These are phyloP conservation scores for Fraxinus albicans DNA, from an alignment of 305 asterid species.

Conservation along the genomic window DNA sequence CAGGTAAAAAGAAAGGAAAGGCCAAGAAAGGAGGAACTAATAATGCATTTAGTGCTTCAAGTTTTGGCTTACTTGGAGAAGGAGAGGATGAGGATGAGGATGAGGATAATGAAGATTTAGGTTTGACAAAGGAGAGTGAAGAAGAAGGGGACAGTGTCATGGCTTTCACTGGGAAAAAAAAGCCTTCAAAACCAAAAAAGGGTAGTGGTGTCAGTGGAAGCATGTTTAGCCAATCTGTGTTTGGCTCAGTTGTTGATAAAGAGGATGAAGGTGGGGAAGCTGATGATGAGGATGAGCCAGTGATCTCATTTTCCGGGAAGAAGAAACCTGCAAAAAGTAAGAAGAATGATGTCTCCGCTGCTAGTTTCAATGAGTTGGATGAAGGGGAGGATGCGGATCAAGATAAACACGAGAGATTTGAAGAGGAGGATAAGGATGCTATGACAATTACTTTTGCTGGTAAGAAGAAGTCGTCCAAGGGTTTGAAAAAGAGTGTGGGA, in stretches of 20 bases:
- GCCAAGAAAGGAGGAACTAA: conserved; percentile 47
- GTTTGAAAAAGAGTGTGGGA: conserved; percentile 39
- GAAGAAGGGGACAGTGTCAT: conserved; percentile 16
- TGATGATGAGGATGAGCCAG: conserved; percentile 40
- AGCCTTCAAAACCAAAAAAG: conserved; percentile 36
- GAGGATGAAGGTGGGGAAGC: conserved; percentile 41
- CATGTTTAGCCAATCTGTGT: conserved; percentile 25
- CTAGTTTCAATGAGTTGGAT: conserved; percentile 42
- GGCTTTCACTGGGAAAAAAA: conserved; percentile 35
- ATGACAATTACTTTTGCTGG: conserved; percentile 41
- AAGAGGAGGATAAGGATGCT: conserved; percentile 26
- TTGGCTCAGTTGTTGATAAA: conserved; percentile 35
- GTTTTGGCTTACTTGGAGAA: conserved; percentile 61
- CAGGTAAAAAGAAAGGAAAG: conserved; percentile 62
- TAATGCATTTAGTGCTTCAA: conserved; percentile 41
- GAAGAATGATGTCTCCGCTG: conserved; percentile 43
- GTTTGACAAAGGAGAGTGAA: conserved; percentile 12
- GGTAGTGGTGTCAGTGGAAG: conserved; percentile 29
- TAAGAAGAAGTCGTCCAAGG: conserved; percentile 52
- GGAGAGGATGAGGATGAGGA: conserved; percentile 36
- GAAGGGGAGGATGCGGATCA: conserved; percentile 40
- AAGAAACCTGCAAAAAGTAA: conserved; percentile 59
- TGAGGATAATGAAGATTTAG: conserved; percentile 33
- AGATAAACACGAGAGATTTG: conserved; percentile 28
- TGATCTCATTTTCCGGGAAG: conserved; percentile 50